Conservation (phyloP, 2,329 filamentous ascomycete species). For the Arthroderma sp. region DNA sequence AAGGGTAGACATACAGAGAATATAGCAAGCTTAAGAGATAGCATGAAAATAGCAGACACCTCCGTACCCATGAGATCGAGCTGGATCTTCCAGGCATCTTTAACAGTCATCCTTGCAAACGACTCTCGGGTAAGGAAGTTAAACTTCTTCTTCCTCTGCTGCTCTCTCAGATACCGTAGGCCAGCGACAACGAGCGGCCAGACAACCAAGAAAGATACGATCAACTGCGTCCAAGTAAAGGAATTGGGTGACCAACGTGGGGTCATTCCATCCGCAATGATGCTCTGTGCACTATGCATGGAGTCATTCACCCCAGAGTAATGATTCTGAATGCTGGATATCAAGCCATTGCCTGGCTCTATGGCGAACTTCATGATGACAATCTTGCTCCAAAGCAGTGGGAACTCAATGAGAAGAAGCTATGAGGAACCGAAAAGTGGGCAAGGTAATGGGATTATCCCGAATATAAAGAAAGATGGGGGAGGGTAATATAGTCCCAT, state of each 20-base stretch:
- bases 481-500: too few species aligned
- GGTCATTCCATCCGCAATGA: too few species aligned
- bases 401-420: too few species aligned
- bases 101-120: constrained; percentile 40
- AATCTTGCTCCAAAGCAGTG: too few species aligned
- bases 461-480: too few species aligned
- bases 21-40: constrained; percentile 43
- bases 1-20: constrained; percentile 33
- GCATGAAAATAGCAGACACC: constrained; percentile 40
- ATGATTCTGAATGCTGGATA: too few species aligned
- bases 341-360: too few species aligned
- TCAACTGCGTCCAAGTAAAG: background rate
- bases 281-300: too few species aligned
- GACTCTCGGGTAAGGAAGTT: constrained; percentile 30
- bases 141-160: constrained; percentile 21
- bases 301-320: too few species aligned
- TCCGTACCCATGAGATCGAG: constrained; percentile 35
- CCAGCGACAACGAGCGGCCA: constrained; percentile 1
- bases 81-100: constrained; percentile 39
- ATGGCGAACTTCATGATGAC: too few species aligned
- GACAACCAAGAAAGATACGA: background rate
- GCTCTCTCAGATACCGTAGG: background rate
- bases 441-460: too few species aligned
- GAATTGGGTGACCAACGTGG: background rate
- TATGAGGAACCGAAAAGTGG: too few species aligned